Base-by-base conservation (phyloP, 495 filamentous ascomycete genomes). In the Beverwykella pulmonaria region DNA sequence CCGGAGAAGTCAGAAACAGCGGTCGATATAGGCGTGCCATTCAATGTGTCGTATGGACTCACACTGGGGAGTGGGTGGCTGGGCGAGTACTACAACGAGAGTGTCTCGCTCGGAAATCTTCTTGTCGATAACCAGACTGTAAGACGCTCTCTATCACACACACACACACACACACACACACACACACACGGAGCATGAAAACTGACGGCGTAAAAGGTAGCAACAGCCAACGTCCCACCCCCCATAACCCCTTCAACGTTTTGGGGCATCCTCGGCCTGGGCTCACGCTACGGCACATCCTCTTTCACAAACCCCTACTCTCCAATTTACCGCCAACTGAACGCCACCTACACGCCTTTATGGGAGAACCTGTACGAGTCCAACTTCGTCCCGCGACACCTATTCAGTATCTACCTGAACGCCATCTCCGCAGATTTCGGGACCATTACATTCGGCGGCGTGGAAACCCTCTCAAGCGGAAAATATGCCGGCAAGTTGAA, bases 61-160 rank as follows among this genome's bases (percentile, higher is more conserved):
- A 62, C 59, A 14, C 59, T 25, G 15, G 59, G 50, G 15, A 23
- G 19, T 8, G 15, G 14, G 15, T 20, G 48, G 23, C 4, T 62
- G 10, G 59, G 59, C 29, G 20, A 22, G 19, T 62, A 53, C 48
- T 62, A 62, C 48, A 53, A 52, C 15, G 59, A 62, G 15, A 53
- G 14, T 1, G 23, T 62, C 4, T 10, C 26, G 12, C 7, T 62
- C n/a, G 59, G 59, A 9, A n/a, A 47, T 15, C 17, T 39, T 1
- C 25, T 20, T 20, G 23, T 62, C 7, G 2, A 23, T 22, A 44
- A 53, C 22, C 17, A 23, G 44, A 52, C 48, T 22, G 48, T 52
- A 15, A 23, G 48, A 3, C 8, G n/a, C n/a, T n/a, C n/a, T n/a
- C n/a, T 17, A 8, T 41, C 36, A 9, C 36, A 41, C 8, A 17